These are phyloP conservation scores for Haematococcus lacustris DNA, from an alignment of 139 green algal species.

Conservation along the genomic window DNA sequence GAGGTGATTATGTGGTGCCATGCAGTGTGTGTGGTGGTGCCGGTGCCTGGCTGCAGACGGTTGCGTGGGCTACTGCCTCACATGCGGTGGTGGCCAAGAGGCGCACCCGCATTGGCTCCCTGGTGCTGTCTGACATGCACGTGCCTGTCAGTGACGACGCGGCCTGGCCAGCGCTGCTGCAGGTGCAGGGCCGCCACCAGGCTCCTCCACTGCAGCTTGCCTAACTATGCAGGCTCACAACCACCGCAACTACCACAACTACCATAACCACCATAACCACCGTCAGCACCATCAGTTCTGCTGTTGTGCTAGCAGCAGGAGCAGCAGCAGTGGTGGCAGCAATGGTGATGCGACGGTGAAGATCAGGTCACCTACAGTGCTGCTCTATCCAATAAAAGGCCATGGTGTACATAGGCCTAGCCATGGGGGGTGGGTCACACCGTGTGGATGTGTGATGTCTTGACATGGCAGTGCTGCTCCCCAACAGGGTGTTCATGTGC, in stretches of 20 bases:
- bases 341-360: neutral
- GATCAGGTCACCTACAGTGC: neutral
- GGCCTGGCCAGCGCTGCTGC: conserved; percentile 36
- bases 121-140: conserved; percentile 37
- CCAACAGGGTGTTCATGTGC: neutral
- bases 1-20: too few relatives aligned
- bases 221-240: neutral
- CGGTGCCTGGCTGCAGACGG: too few relatives aligned
- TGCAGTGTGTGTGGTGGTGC: neutral
- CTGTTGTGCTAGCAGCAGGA: neutral
- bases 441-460: neutral
- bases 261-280: too few relatives aligned
- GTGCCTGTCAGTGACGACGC: conserved; percentile 20
- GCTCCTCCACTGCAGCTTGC: neutral
- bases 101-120: conserved; percentile 31
- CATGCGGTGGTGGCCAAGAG: conserved; percentile 37
- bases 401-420: neutral
- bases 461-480: neutral
- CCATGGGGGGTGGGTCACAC: neutral
- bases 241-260: neutral
- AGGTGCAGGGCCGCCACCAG: conserved; percentile 13
- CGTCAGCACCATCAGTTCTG: neutral
- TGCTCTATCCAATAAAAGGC: neutral
- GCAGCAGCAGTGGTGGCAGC: neutral
- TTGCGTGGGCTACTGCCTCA: conserved; percentile 36